Evolutionary conservation across 2,329 filamentous ascomycete species (phyloP), one percentile per base, ranked within the genome.

Genomic region (Phyllosticta capitalensis): DNA sequence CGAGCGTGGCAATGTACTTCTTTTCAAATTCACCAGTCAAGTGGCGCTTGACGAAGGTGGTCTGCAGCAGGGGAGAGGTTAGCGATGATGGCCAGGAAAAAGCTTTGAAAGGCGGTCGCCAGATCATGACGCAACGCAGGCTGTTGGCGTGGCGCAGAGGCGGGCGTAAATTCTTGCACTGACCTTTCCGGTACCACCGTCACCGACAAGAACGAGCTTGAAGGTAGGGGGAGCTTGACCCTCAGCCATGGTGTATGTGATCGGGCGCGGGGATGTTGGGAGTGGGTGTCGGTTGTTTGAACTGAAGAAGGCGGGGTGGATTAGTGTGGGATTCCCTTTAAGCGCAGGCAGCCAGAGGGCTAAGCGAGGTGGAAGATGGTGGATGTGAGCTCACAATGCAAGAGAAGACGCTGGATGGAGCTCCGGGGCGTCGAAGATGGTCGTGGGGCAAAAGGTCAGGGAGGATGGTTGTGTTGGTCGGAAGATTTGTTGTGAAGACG

Each of bases 1-100:
- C 94, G 67, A 99, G 90, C 63, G 94, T 99, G 72, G 94, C 94
- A 78, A 99, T 97, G 82, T 99, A 99, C 83, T 97, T 99, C 89
- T 99, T 99, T 83, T 99, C 94, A 76, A 99, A 99, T 78, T 99
- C 94, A 77, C 94, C 94, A 75, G 94, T 99, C 86, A 97, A 85
- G 81, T 99, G 94, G 75, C 94, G 94, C 88, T 99, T 99, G 84
- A 99, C 94, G 79, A 99, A 99, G 75, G 94, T 99, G 76, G 94
- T 99, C 94, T 99, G 49, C 28, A 55, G 24, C 24, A 52, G 21
- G 24, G 5, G 49, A 50, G 22, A 45, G 21, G 58, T 59, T 22
- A 55, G 52, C 30, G 67, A 55, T 45, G 20, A 59, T 28, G 30
- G 17, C 38, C 45, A 19, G 52, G 45, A 59, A 58, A 21, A 45